Conservation (phyloP, 176 grass and related monocot species). For the Triticum timopheevii region DNA sequence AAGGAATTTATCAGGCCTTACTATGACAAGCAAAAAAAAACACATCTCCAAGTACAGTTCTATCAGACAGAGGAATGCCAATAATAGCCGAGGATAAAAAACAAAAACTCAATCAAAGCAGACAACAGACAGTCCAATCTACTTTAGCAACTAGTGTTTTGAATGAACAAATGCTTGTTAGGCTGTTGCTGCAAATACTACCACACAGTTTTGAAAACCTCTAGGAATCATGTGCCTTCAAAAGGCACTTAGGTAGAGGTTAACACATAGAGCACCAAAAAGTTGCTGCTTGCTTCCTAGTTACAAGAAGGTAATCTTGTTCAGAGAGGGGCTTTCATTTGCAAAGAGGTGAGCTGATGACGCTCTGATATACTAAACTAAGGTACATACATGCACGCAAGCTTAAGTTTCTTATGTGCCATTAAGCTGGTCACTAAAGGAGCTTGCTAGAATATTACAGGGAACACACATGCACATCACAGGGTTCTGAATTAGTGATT, state of each 20-base stretch:
- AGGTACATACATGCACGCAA: background rate
- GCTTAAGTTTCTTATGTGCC: background rate
- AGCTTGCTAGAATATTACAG: background rate
- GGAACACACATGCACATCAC: background rate
- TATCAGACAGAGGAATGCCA: background rate
- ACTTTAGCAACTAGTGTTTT: slow-evolving; percentile 1
- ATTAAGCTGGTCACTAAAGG: background rate
- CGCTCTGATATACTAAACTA: background rate
- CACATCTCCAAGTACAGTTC: background rate
- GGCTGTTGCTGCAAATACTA: background rate
- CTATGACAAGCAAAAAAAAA: background rate
- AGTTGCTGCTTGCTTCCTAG: background rate
- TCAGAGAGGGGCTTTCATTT: background rate
- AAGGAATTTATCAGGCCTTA: background rate
- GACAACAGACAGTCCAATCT: background rate
- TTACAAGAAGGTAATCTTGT: background rate
- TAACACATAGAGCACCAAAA: background rate
- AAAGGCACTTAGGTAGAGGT: background rate
- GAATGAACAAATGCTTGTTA: slow-evolving; percentile 8
- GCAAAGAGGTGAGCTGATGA: background rate
- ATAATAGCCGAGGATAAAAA: background rate
- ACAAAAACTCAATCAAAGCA: background rate
- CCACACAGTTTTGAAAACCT: background rate
- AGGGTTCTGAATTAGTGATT: background rate
- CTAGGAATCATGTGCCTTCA: background rate